Conservation (phyloP, 2,329 filamentous ascomycete species). For the Shiraia bambusicola region DNA sequence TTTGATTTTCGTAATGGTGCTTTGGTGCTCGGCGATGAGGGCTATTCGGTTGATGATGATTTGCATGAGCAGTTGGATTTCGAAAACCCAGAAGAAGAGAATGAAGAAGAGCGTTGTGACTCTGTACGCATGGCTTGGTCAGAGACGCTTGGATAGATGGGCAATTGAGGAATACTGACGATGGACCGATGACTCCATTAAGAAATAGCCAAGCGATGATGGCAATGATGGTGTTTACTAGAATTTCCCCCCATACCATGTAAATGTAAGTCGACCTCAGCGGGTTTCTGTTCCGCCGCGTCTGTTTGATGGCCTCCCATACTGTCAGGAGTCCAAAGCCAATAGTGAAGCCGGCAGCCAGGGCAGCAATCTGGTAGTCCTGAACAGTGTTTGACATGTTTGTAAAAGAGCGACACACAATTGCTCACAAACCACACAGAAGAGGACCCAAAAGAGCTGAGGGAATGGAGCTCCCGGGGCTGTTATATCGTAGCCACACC, state of each 20-base stretch:
- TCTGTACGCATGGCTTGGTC: constrained; percentile 10
- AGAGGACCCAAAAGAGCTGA: neutral
- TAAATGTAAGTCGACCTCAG: constrained; percentile 38
- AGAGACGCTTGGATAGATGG: neutral
- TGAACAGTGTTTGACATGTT: constrained; percentile 24
- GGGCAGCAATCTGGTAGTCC: constrained; percentile 34
- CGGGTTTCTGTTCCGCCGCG: constrained; percentile 37
- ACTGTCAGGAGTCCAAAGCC: constrained; percentile 38
- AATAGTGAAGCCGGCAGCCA: constrained; percentile 40
- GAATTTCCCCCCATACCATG: constrained; percentile 40
- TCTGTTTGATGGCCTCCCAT: constrained; percentile 41
- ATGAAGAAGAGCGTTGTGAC: constrained; percentile 37
- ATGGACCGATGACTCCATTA: constrained; percentile 30
- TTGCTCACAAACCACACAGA: neutral
- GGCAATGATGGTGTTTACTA: constrained; percentile 32
- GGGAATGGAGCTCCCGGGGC: neutral
- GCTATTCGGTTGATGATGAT: constrained; percentile 59
- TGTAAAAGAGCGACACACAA: neutral
- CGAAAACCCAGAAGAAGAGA: constrained; percentile 35
- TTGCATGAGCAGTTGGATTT: constrained; percentile 55
- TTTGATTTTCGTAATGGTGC: constrained; percentile 47
- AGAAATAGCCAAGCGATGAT: constrained; percentile 38
- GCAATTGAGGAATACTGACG: constrained; percentile 15
- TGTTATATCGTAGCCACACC: neutral
- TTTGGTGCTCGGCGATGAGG: constrained; percentile 49